Percentiles rank a stretch among this genome's conserved stretches.
Conservation (phyloP, 2,329 filamentous ascomycete genomes). For the Torrubiella hemipterigena region DNA sequence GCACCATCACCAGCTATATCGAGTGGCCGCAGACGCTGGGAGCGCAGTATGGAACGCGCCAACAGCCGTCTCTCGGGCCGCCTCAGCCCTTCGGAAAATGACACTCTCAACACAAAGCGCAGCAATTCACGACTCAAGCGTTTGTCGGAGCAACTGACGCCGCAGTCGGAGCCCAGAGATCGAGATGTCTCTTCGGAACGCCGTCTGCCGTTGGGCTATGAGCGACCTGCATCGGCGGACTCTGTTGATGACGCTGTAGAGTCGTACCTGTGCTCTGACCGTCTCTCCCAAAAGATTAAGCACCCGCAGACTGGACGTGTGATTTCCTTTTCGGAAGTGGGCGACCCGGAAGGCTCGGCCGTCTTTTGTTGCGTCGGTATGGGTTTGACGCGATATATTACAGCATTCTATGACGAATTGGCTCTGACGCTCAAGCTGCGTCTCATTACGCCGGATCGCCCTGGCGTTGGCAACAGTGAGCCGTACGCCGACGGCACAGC, state of each 20-base stretch:
- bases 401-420: constrained; percentile 93
- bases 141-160: constrained; percentile 36
- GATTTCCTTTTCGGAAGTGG: constrained; percentile 95
- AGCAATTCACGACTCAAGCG: constrained; percentile 48
- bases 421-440: constrained; percentile 78
- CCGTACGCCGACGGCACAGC: constrained; percentile 69
- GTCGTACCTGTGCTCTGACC: constrained; percentile 69
- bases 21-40: constrained; percentile 42
- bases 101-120: constrained; percentile 35
- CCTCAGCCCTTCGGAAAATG: constrained; percentile 29
- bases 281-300: constrained; percentile 76
- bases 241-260: constrained; percentile 83
- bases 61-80: constrained; percentile 34
- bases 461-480: constrained; percentile 87
- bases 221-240: constrained; percentile 67
- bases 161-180: constrained; percentile 23
- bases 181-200: constrained; percentile 16
- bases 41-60: constrained; percentile 33
- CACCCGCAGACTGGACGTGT: constrained; percentile 77
- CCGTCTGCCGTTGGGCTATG: constrained; percentile 41
- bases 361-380: constrained; percentile 97
- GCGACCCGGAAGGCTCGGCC: constrained; percentile 79
- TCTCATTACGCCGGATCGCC: constrained; percentile 86
- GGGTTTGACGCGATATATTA: constrained; percentile 92
- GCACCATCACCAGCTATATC: constrained; percentile 60